Evolutionary conservation across 345 rosid species (phyloP), one percentile per base, ranked within the genome.

Genomic region (Melastoma malabathricum): DNA sequence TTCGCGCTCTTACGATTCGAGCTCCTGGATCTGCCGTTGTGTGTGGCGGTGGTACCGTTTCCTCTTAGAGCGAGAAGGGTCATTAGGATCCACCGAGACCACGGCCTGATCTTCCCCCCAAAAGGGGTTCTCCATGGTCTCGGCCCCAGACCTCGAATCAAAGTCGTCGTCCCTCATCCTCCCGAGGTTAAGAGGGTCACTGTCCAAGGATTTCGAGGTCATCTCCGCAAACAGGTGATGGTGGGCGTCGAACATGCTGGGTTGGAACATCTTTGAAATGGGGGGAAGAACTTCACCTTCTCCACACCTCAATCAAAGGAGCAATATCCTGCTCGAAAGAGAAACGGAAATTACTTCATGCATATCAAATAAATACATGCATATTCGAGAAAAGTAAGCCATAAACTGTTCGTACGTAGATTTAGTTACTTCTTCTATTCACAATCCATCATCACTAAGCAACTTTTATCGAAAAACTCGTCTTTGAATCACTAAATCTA

Each of bases 11-110:
- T 75, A 90, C 98, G 87, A 68, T 70, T 90, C 98, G 73, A 90
- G 80, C 60, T 90, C 98, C 57, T 90, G 96, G 66, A 86, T 90
- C 72, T 90, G 98, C 31, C 69, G 89, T 60, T 86, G 98, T 4
- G 95, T 90, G 56, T 90, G 98, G 55, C 98, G 96, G 27, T 82
- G 94, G 61, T 80, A 86, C 64, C 92, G 94, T 74, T 90, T 86
- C 69, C 70, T 84, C 55, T 78, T 83, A 2, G 80, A 71, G 18
- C 79, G 80, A 9, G 41, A 34, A 34, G 41, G 41, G 14, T 17
- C 41, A 20, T 10, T n/a, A 3, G 48, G 94, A 89, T 59, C 82
- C 94, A 43, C 72, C 84, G 44, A 81, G 92, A 43, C 86, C 96
- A 0, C 86, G 92, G 0, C 78, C 89, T 1, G 92, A 82, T 34